Evolutionary conservation across 257 asterid species (phyloP).

Genomic region (Solanum neorickii): DNA sequence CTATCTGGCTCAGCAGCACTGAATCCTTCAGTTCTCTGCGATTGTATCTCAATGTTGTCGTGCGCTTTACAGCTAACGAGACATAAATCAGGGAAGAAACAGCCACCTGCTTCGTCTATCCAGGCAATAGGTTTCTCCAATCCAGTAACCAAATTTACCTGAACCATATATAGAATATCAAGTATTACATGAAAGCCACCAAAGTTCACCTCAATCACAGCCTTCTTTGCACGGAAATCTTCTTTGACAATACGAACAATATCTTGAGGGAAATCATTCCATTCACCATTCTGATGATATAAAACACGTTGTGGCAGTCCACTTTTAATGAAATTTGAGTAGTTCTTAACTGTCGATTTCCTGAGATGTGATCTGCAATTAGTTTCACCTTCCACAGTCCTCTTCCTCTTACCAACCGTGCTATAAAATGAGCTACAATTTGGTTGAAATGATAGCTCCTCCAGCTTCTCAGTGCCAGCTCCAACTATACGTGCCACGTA

Average conservation of each 20-base stretch:
- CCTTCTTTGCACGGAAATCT: conserved; percentile 40
- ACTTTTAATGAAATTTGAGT: conserved; percentile 50
- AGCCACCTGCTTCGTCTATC: conserved; percentile 69
- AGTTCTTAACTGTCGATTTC: conserved; percentile 27
- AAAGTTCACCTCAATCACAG: conserved; percentile 48
- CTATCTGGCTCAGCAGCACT: conserved; percentile 16
- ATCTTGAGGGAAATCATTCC: conserved; percentile 69
- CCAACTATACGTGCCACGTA: conserved; percentile 21
- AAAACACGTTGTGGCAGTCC: conserved; percentile 54
- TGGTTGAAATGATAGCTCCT: conserved; percentile 23
- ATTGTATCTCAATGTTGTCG: background rate
- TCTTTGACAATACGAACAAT: conserved; percentile 39
- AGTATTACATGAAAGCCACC: conserved; percentile 32
- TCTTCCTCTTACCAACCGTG: conserved; percentile 41
- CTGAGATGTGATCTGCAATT: conserved; percentile 13
- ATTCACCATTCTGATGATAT: conserved; percentile 51
- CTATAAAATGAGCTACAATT: conserved; percentile 16
- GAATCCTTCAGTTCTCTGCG: conserved; percentile 12
- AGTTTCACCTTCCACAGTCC: conserved; percentile 10
- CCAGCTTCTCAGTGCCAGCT: conserved; percentile 14
- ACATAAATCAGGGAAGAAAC: conserved; percentile 66
- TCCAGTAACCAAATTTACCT: conserved; percentile 56
- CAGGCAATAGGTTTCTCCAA: conserved; percentile 58
- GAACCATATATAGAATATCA: conserved; percentile 65
- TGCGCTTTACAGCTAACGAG: conserved; percentile 16